Evolutionary conservation across 148 eudicot genomes (phyloP), one percentile per base, ranked within the genome.

Genomic region (Rhododendron molle): DNA sequence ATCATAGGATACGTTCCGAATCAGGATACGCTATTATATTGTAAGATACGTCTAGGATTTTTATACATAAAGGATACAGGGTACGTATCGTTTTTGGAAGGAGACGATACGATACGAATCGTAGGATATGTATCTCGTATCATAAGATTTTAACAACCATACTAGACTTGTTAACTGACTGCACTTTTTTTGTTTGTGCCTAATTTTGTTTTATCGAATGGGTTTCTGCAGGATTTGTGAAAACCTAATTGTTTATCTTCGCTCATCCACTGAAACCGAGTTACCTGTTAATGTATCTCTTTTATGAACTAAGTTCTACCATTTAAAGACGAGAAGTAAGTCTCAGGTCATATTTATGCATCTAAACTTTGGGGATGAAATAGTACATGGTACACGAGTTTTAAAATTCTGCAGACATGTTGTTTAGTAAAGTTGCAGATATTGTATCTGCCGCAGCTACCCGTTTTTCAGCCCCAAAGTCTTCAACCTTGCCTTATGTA

Each of bases 351-450:
- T 26, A 74, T 74, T 65, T 77, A 47, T 62, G 79, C 52, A 78
- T 78, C 21, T 18, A 44, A 46, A 46, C 15, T 56, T 76, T 62
- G 78, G 86, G 73, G 21, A 49, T 67, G 79, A 67, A 50, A 87
- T 78, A 65, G 52, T 78, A 65, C n/a, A 50, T 40, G 78, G 58
- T 32, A 80, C 60, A 21, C 85, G 36, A 54, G 62, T 83, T 78
- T 81, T 80, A 84, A 69, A 28, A 74, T 81, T 84, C 86, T 62
- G 87, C 74, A 81, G 90, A 82, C 80, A 92, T 94, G 96, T 89
- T 92, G 54, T 93, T 95, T 82, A 88, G 87, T 88, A 93, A 85
- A 90, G 72, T 93, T 84, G 83, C 91, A 84, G 96, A 94, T 71
- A 72, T 94, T 36, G 82, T 95, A 73, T 91, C 92, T 80, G 85